Evolutionary conservation across 164 flowering plant genomes (phyloP), one percentile per base, ranked within the genome.

Genomic region (Chimonanthus salicifolius): DNA sequence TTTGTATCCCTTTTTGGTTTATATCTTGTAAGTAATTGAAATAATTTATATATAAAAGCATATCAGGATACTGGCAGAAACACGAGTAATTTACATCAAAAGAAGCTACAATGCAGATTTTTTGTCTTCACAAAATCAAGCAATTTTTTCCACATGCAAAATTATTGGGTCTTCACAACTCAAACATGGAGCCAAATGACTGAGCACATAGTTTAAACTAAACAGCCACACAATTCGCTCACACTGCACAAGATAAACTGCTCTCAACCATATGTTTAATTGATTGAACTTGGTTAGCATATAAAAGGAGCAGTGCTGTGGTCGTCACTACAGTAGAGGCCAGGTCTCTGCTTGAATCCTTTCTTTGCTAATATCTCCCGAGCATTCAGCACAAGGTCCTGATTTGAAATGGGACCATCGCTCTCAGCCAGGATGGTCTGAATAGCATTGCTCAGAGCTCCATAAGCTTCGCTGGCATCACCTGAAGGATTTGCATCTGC

Each of bases 371-470:
- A 87, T 66, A 85, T 69, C 83, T 87, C 45, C 85, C 99, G 84
- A 2, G 98, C 93, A 78, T 77, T 85, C 51, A 74, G 9, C 67
- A 95, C 99, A 11, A 95, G 82, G 69, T 90, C 89, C 70, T 84
- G 84, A 49, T 92, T 91, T 3, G 84, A 80, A 45, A 92, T 71
- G 5, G 47, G 9, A 3, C 91, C 93, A 77, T 84, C 85, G 0
- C 85, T 77, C 73, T 91, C 87, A 1, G 77, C 81, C 47, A 95
- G 68, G 44, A 95, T 89, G 8, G 79, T 84, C 86, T 95, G 99
- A 54, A 95, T 90, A 15, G 94, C 97, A 76, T 95, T 92, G 85
- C 98, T 94, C 18, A 91, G 84, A 44, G 99, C 99, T 49, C 98
- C 99, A 82, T 94, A 92, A 15, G 99, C 86, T 58, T 74, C 75